phyloP scores from a whole-genome alignment of 2,329 filamentous ascomycete species.

The Microsporum canis region DNA sequence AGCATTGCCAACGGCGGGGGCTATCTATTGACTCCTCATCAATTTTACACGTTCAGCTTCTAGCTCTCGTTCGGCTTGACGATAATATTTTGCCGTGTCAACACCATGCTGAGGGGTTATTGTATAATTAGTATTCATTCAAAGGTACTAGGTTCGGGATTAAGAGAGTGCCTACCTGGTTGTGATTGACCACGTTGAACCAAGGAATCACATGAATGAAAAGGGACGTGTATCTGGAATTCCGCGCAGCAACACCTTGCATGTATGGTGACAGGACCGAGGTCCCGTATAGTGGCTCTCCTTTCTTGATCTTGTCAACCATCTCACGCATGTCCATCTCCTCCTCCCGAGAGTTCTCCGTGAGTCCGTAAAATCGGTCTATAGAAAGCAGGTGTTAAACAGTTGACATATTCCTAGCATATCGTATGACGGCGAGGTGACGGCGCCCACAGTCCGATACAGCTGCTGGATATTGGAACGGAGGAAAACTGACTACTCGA shows the following conservation, averaged over 20 bases:
- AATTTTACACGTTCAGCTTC: slow-evolving; percentile 56
- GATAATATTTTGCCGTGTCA: slow-evolving; percentile 97
- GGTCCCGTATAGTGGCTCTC: slow-evolving; percentile 78
- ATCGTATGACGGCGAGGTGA: background rate
- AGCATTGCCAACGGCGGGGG: background rate
- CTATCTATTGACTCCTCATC: background rate
- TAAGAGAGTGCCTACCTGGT: slow-evolving; percentile 40
- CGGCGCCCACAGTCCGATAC: background rate
- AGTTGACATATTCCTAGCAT: background rate
- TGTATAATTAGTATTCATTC: slow-evolving; percentile 10
- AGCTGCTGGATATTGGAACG: background rate
- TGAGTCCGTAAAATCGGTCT: slow-evolving; percentile 95
- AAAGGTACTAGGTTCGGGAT: background rate
- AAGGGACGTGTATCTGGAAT: slow-evolving; percentile 80
- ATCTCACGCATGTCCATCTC: slow-evolving; percentile 98
- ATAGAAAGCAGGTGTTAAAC: slow-evolving; percentile 11
- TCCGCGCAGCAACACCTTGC: slow-evolving; percentile 83
- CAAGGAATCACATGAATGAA: slow-evolving; percentile 80
- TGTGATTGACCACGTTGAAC: slow-evolving; percentile 98
- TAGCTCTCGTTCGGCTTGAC: slow-evolving; percentile 84
- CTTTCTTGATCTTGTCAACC: slow-evolving; percentile 89
- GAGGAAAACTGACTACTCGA: slow-evolving; percentile 57
- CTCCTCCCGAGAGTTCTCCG: slow-evolving; percentile 81
- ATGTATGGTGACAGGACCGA: slow-evolving; percentile 71
- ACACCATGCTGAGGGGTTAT: slow-evolving; percentile 61